These are phyloP conservation scores for Diplodia mutila DNA, from an alignment of 2,329 filamentous ascomycete species.

Conservation along the genomic window DNA sequence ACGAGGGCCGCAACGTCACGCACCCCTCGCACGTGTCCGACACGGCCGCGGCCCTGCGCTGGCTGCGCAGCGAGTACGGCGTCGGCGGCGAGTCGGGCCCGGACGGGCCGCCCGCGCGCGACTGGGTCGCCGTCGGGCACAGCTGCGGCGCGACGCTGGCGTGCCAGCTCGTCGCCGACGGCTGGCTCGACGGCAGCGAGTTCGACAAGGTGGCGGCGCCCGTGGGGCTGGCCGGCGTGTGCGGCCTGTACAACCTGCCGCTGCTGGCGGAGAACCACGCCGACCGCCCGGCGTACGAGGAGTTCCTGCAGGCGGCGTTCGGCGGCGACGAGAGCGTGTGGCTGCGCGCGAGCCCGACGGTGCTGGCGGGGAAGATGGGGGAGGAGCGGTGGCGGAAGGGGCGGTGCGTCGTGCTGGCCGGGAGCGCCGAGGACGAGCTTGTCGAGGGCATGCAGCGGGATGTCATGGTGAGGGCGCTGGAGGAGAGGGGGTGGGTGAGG, in stretches of 20 bases:
- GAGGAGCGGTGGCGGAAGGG: conserved; percentile 12
- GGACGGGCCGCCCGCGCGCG: not conserved
- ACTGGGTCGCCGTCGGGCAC: conserved; percentile 60
- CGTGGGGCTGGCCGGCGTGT: conserved; percentile 61
- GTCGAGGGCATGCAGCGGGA: conserved; percentile 62
- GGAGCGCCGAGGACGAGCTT: conserved; percentile 54
- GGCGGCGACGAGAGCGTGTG: conserved; percentile 57
- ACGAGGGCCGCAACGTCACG: conserved; percentile 53
- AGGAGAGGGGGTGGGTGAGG: conserved; percentile 45
- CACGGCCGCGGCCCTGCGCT: conserved; percentile 56
- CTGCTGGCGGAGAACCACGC: conserved; percentile 54
- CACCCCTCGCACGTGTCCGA: conserved; percentile 68
- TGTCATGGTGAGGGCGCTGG: conserved; percentile 57
- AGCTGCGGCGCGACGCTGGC: conserved; percentile 67
- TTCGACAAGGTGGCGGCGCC: conserved; percentile 40
- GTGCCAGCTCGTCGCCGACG: conserved; percentile 51
- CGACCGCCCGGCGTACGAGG: conserved; percentile 58
- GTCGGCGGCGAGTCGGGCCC: conserved; percentile 39
- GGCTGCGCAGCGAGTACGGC: conserved; percentile 53
- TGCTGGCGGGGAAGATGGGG: conserved; percentile 45
- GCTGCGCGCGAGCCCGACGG: conserved; percentile 60
- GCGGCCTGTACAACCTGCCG: conserved; percentile 69
- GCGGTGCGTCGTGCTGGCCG: conserved; percentile 47
- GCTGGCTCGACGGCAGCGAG: conserved; percentile 44
- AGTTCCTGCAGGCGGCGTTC: conserved; percentile 65